phyloP scores from a whole-genome alignment of 495 filamentous ascomycete species.

The Apodospora peruviana region DNA sequence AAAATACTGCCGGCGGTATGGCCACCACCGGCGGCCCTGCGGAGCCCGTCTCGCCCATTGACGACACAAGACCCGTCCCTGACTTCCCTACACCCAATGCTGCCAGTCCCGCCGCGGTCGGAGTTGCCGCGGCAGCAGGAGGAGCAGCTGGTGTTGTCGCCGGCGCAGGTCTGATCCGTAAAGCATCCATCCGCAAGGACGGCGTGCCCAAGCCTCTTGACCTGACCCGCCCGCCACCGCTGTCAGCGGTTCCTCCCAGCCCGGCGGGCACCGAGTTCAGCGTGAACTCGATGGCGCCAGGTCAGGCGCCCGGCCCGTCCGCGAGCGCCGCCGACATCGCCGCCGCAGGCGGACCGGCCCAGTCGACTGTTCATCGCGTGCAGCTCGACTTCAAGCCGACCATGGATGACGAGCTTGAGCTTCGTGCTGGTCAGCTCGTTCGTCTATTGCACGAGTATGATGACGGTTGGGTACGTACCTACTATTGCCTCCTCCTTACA shows the following conservation, averaged over 20 bases:
- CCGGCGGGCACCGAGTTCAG: slow-evolving; percentile 57
- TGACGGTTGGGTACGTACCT: slow-evolving; percentile 86
- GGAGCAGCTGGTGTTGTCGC: slow-evolving; percentile 26
- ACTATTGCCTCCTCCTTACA: background rate
- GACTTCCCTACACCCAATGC: slow-evolving; percentile 3
- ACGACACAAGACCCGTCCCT: slow-evolving; percentile 13
- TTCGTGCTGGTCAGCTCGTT: slow-evolving; percentile 75
- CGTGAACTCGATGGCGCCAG: slow-evolving; percentile 44
- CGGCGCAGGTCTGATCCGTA: slow-evolving; percentile 30
- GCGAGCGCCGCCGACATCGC: slow-evolving; percentile 46
- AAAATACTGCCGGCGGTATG: slow-evolving; percentile 22
- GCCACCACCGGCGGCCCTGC: slow-evolving; percentile 26
- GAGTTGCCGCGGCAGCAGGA: slow-evolving; percentile 36
- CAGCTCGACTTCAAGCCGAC: slow-evolving; percentile 94
- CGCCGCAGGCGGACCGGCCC: slow-evolving; percentile 50
- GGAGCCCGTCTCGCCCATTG: slow-evolving; percentile 21
- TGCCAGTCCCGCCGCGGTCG: slow-evolving; percentile 26
- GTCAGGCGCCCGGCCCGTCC: slow-evolving; percentile 38
- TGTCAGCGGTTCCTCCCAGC: slow-evolving; percentile 41
- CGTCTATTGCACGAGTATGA: slow-evolving; percentile 93
- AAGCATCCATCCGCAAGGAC: slow-evolving; percentile 41
- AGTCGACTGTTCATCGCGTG: slow-evolving; percentile 72
- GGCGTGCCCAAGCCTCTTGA: slow-evolving; percentile 43
- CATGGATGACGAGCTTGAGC: slow-evolving; percentile 82
- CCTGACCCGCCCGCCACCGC: slow-evolving; percentile 36